These are phyloP conservation scores for Fusarium chlamydosporum DNA, from an alignment of 2,329 filamentous ascomycete species.

Conservation along the genomic window DNA sequence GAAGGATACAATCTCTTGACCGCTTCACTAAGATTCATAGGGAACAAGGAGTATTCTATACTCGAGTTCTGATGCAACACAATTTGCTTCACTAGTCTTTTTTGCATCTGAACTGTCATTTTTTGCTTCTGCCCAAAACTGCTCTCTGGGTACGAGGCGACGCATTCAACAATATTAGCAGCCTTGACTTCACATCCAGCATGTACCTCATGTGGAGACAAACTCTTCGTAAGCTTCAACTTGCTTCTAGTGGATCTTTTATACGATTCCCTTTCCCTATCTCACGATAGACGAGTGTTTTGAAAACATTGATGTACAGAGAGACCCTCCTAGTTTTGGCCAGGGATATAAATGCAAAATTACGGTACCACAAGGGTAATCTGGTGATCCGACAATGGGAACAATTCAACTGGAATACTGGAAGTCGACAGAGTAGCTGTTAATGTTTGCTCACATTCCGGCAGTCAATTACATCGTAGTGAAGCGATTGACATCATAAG, in stretches of 20 bases:
- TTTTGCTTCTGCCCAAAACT: neutral
- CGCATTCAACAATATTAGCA: neutral
- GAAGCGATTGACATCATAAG: neutral
- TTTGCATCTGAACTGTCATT: neutral
- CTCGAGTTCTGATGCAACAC: neutral
- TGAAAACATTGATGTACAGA: neutral
- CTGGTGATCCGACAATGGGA: neutral
- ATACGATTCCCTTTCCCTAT: neutral
- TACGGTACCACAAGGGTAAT: neutral
- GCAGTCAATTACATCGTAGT: neutral
- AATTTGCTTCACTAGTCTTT: neutral
- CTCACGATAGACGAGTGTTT: neutral
- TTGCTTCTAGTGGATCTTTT: no score
- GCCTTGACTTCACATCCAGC: neutral
- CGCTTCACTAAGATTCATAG: constrained; percentile 7
- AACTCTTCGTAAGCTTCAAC: neutral
- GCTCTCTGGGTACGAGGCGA: neutral
- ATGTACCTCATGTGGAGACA: neutral
- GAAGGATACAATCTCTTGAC: neutral
- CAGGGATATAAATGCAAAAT: neutral
- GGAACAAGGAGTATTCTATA: neutral
- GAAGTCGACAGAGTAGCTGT: neutral
- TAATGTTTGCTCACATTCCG: neutral
- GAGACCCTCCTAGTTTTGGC: neutral
- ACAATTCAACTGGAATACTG: neutral